Conservation (phyloP, 305 asterid genomes). For the Euphrasia arctica region DNA sequence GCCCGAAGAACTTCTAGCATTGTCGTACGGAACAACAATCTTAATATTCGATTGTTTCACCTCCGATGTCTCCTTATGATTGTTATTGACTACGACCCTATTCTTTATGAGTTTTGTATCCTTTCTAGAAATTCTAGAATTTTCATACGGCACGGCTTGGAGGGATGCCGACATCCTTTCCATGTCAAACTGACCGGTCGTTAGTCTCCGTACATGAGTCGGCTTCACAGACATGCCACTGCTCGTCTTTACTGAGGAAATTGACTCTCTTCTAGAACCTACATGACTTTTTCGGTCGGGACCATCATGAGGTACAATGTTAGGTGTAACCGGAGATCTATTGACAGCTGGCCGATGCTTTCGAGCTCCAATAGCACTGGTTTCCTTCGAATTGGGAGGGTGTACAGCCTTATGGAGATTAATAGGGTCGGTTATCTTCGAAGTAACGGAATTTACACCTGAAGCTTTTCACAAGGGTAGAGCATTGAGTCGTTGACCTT, state of each 20-base stretch:
- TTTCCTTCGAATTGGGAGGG: constrained; percentile 54
- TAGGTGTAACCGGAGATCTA: constrained; percentile 62
- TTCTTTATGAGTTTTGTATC: constrained; percentile 39
- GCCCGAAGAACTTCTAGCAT: constrained; percentile 32
- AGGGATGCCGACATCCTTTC: constrained; percentile 48
- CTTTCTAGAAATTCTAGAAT: constrained; percentile 36
- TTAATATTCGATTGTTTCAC: constrained; percentile 37
- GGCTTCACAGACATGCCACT: constrained; percentile 45
- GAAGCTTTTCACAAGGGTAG: constrained; percentile 43
- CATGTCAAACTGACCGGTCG: constrained; percentile 56
- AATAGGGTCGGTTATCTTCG: constrained; percentile 42
- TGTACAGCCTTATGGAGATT: constrained; percentile 46
- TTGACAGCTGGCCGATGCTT: constrained; percentile 49
- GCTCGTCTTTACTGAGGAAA: constrained; percentile 41
- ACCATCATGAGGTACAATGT: constrained; percentile 64
- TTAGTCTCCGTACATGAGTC: constrained; percentile 50
- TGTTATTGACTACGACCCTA: constrained; percentile 44
- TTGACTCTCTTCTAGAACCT: constrained; percentile 62
- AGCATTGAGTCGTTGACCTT: constrained; percentile 5
- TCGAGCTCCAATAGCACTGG: constrained; percentile 41
- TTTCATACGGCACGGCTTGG: constrained; percentile 44
- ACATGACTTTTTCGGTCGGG: constrained; percentile 47
- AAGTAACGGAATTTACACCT: constrained; percentile 61
- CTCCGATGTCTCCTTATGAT: constrained; percentile 53
- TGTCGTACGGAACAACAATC: constrained; percentile 30